These are phyloP conservation scores for Ogataea ganodermae DNA, from an alignment of 805 yeast species.

Conservation along the genomic window DNA sequence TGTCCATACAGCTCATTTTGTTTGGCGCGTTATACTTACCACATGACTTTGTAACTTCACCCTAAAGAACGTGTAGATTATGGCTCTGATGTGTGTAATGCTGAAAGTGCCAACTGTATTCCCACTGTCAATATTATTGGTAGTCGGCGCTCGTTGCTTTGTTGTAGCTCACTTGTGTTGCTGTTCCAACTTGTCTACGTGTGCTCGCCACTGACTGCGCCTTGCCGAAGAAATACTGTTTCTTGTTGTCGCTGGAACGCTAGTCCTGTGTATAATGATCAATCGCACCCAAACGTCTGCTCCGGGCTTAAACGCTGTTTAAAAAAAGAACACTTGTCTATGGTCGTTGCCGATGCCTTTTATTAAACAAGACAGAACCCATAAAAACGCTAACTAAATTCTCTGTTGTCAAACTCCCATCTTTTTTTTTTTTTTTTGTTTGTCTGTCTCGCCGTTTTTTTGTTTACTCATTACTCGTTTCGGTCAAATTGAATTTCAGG, in stretches of 20 bases:
- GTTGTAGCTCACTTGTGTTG: not conserved
- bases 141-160: not conserved
- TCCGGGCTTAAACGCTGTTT: slow-evolving; percentile 2
- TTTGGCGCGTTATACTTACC: slow-evolving; percentile 12
- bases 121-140: not conserved
- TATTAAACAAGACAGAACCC: slow-evolving; percentile 5
- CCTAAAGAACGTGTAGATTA: not conserved
- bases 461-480: slow-evolving; percentile 11
- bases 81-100: not conserved
- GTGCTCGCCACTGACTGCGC: slow-evolving; percentile 4
- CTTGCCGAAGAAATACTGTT: not conserved
- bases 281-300: slow-evolving; percentile 1
- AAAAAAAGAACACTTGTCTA: not conserved
- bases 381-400: slow-evolving; percentile 2
- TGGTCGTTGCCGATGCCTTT: slow-evolving; percentile 3
- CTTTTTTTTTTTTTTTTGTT: slow-evolving; percentile 5
- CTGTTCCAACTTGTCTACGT: not conserved
- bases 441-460: slow-evolving; percentile 3
- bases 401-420: not conserved
- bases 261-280: not conserved
- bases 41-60: slow-evolving; percentile 9
- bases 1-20: not conserved
- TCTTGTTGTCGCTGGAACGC: not conserved
- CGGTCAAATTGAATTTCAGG: slow-evolving; percentile 8
- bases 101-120: not conserved